Evolutionary conservation across 768 basidiomycete species (phyloP).

Genomic region (Auricularia sp.): DNA sequence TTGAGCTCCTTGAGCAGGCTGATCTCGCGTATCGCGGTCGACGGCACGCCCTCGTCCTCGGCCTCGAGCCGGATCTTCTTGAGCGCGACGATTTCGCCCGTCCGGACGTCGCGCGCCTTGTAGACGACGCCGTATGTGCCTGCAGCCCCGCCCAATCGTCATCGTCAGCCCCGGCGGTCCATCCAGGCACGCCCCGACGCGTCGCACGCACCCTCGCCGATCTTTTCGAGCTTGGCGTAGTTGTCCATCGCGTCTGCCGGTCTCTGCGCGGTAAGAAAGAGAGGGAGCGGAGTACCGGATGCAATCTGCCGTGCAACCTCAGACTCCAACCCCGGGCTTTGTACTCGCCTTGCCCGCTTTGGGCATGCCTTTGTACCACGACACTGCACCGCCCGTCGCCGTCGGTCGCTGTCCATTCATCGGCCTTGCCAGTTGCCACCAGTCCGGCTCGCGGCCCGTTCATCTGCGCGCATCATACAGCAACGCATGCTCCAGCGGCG

Average conservation of each 20-base stretch:
- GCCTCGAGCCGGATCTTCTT: constrained; percentile 99
- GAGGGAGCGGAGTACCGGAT: no score
- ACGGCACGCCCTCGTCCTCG: constrained; percentile 97
- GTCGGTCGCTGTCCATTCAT: no score
- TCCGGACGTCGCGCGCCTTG: constrained; percentile 79
- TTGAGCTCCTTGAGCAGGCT: constrained; percentile 93
- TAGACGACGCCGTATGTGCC: constrained; percentile 99
- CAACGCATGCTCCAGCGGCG: no score
- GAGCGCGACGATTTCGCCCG: constrained; percentile 80
- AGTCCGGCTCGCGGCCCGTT: no score
- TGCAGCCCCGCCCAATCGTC: constrained; percentile 22
- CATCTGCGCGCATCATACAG: no score
- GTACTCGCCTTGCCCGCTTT: no score
- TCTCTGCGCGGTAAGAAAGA: no score
- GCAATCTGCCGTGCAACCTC: no score
- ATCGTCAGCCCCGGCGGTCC: not conserved
- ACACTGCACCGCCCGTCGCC: no score
- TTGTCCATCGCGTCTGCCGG: constrained; percentile 32
- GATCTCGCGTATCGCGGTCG: constrained; percentile 97
- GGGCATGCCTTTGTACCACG: no score
- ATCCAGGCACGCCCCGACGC: not conserved
- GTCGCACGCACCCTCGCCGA: constrained; percentile 62
- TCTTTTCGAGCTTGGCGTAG: constrained; percentile 96
- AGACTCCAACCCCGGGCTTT: no score
- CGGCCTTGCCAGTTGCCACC: no score